Conservation (phyloP, 371 early-diverging fungal genomes). For the Mucor racemosus region DNA sequence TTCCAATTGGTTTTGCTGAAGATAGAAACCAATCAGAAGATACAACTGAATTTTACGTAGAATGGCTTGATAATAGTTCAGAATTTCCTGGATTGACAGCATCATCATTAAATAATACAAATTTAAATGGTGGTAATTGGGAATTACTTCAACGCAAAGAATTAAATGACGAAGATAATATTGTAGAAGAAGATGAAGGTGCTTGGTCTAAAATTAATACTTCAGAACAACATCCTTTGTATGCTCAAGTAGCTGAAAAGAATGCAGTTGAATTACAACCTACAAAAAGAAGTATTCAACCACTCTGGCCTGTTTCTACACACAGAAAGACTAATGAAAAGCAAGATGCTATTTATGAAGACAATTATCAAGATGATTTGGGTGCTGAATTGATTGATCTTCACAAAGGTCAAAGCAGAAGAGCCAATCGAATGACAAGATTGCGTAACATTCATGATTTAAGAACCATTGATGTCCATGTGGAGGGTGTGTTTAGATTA, state of each 20-base stretch:
- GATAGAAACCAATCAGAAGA: neutral
- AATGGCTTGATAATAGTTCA: slow-evolving; percentile 20
- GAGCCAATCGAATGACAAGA: neutral
- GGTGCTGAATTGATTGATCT: slow-evolving; percentile 7
- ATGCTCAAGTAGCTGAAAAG: slow-evolving; percentile 23
- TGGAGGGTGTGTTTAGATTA: slow-evolving; percentile 9
- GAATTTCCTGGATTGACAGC: slow-evolving; percentile 23
- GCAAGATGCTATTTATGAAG: neutral
- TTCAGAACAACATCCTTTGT: slow-evolving; percentile 8
- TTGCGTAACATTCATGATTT: slow-evolving; percentile 8
- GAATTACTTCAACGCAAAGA: slow-evolving; percentile 26
- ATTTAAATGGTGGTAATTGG: slow-evolving; percentile 12
- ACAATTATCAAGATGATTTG: slow-evolving; percentile 5
- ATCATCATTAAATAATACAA: neutral
- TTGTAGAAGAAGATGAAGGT: slow-evolving; percentile 14
- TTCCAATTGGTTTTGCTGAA: slow-evolving; percentile 28
- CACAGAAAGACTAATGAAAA: neutral
- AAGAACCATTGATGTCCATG: slow-evolving; percentile 11
- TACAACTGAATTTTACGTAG: slow-evolving; percentile 8
- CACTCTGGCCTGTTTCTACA: slow-evolving; percentile 12
- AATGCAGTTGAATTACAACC: slow-evolving; percentile 18
- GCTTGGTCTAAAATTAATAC: slow-evolving; percentile 20
- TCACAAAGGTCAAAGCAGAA: slow-evolving; percentile 15
- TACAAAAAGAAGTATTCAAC: slow-evolving; percentile 1
- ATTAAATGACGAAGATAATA: slow-evolving; percentile 10